These are phyloP conservation scores for Sphaerobolus stellatus DNA, from an alignment of 1,284 basidiomycete genomes.

Conservation along the genomic window DNA sequence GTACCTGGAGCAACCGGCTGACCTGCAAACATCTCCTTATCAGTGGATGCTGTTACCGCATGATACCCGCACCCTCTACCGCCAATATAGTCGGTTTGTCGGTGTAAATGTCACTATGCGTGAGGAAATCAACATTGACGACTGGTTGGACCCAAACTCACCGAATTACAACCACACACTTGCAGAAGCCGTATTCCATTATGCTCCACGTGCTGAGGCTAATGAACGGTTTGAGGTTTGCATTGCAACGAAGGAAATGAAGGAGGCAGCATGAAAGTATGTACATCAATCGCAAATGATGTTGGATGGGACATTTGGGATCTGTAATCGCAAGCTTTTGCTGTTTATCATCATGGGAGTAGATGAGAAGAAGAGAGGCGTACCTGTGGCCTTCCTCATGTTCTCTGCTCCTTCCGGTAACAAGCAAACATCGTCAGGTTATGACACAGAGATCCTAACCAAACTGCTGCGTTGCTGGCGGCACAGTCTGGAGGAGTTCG, in stretches of 20 bases:
- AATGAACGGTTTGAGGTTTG: constrained; percentile 28
- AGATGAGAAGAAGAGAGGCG: constrained; percentile 32
- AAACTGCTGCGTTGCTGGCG: constrained; percentile 30
- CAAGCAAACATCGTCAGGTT: constrained; percentile 32
- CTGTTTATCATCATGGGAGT: constrained; percentile 39
- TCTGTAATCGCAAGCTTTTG: constrained; percentile 32
- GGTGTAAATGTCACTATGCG: constrained; percentile 21
- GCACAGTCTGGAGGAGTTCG: constrained; percentile 11
- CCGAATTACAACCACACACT: constrained; percentile 23
- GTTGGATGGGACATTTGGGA: constrained; percentile 40
- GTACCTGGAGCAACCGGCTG: constrained; percentile 17
- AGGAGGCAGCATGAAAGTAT: constrained; percentile 33
- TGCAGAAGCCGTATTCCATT: constrained; percentile 27
- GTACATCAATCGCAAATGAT: constrained; percentile 32
- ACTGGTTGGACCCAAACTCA: constrained; percentile 22
- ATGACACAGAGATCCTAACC: constrained; percentile 32
- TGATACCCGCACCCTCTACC: constrained; percentile 24
- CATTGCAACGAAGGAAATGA: constrained; percentile 35
- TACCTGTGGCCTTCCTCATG: constrained; percentile 35
- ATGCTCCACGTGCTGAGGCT: constrained; percentile 17
- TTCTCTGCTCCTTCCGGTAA: constrained; percentile 38
- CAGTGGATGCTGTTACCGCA: constrained; percentile 19
- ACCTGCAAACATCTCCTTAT: constrained; percentile 1
- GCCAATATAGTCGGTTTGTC: constrained; percentile 16
- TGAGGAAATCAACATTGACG: constrained; percentile 23